Evolutionary conservation across 2,329 filamentous ascomycete genomes (phyloP), one percentile per base, ranked within the genome.

Genomic region (Bertia moriformis): DNA sequence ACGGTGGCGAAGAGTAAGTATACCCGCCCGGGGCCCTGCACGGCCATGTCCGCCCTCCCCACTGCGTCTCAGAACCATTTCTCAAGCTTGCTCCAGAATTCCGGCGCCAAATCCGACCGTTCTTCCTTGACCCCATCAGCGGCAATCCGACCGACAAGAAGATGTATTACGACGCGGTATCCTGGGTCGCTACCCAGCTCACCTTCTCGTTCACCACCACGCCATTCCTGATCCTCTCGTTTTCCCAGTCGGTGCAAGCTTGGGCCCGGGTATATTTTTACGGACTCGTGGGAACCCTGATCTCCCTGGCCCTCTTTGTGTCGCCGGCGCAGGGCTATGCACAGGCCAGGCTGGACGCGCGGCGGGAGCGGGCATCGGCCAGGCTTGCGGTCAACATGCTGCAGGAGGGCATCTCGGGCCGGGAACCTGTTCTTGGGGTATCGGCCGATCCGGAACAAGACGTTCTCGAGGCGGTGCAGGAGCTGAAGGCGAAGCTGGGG

Each of bases 181-280:
- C 71, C 47, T 72, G 66, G 56, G 33, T 79, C 19, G 59, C 67
- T 10, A 82, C 77, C 1, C 76, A 82, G 50, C 49, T 69, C 15
- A 64, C 68, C 4, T 73, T 81, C 47, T 66, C 68, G 38, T 82
- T 76, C 54, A 66, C 67, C 38, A 72, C 70, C 4, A 62, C 71
- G 2, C 76, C 77, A 1, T 82, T 82, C 54, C 67, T 81, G 45
- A 57, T 80, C 15, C 67, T 82, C 27, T 60, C 59, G 18, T 69
- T 79, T 46, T 55, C 57, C 32, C 60, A 65, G 45, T 71, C 66
- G 15, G 52, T 77, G 19, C 55, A 57, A 4, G 65, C 75, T 44
- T 82, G 77, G 77, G 55, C 62, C 0, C 65, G 71, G 17, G 70
- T 78, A 27, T 78, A 78, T 55, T 80, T 76, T 56, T 82, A 78